Percentiles rank a stretch among this genome's conserved stretches.
phyloP scores from a whole-genome alignment of 2,329 filamentous ascomycete genomes.

The Colletotrichum tofieldiae region DNA sequence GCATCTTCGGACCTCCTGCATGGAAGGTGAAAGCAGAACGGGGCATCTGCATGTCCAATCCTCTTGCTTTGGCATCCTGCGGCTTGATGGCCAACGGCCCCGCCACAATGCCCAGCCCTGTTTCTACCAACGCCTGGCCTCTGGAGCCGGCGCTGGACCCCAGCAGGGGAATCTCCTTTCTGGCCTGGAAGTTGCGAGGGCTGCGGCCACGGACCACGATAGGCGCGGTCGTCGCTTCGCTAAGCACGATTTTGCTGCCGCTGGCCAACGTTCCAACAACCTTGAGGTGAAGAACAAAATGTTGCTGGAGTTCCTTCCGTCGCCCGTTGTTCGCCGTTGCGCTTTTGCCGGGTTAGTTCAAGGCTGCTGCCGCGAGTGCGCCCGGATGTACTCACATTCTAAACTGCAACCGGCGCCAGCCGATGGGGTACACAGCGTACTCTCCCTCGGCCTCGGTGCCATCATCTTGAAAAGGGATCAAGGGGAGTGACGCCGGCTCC shows the following conservation, averaged over 20 bases:
- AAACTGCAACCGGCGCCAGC: slow-evolving; percentile 95
- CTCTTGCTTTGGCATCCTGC: slow-evolving; percentile 67
- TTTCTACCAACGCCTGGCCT: slow-evolving; percentile 81
- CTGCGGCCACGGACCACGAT: slow-evolving; percentile 95
- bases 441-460: slow-evolving; percentile 78
- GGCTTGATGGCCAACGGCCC: slow-evolving; percentile 70
- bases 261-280: slow-evolving; percentile 87
- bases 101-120: slow-evolving; percentile 73
- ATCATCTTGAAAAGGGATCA: slow-evolving; percentile 78
- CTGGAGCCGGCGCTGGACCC: slow-evolving; percentile 82
- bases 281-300: slow-evolving; percentile 92
- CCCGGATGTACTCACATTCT: slow-evolving; percentile 72
- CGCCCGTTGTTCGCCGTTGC: slow-evolving; percentile 97
- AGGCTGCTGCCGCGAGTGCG: slow-evolving; percentile 17
- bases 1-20: slow-evolving; percentile 66
- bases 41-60: slow-evolving; percentile 69
- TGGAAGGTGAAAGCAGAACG: slow-evolving; percentile 73
- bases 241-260: slow-evolving; percentile 85
- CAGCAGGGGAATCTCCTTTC: slow-evolving; percentile 91
- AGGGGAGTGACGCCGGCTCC: slow-evolving; percentile 86
- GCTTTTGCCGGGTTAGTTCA: slow-evolving; percentile 61
- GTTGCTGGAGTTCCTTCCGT: slow-evolving; percentile 94
- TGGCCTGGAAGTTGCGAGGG: slow-evolving; percentile 93
- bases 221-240: slow-evolving; percentile 88
- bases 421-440: slow-evolving; percentile 91